phyloP scores from a whole-genome alignment of 495 filamentous ascomycete species.

The Aspergillus incahuasiensis region DNA sequence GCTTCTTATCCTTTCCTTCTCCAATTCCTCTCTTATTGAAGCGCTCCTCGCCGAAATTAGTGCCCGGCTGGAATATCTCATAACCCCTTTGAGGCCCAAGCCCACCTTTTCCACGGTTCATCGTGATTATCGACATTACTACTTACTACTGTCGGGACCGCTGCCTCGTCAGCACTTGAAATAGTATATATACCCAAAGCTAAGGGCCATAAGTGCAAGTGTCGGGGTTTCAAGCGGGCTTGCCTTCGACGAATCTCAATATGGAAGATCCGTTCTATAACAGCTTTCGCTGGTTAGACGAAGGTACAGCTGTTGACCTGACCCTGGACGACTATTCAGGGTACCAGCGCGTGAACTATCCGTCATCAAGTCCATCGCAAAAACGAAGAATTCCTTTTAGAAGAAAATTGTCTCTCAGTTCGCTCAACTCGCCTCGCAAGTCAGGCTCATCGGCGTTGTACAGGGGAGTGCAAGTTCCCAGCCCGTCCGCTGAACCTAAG shows the following conservation, averaged over 20 bases:
- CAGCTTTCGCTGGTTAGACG: conserved; percentile 75
- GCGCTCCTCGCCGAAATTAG: too few relatives aligned
- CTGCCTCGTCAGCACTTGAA: neutral
- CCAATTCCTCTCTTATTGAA: too few relatives aligned
- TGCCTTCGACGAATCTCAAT: conserved; percentile 18
- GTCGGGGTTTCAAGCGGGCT: neutral
- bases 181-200: neutral
- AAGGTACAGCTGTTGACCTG: conserved; percentile 69
- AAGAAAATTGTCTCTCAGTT: conserved; percentile 43
- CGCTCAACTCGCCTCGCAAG: conserved; percentile 19
- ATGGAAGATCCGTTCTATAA: conserved; percentile 57
- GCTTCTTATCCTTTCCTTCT: too few relatives aligned
- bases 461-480: conserved; percentile 16
- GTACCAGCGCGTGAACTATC: conserved; percentile 30
- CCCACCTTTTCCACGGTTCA: too few relatives aligned
- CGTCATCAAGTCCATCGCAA: conserved; percentile 22
- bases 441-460: conserved; percentile 14
- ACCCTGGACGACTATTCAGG: conserved; percentile 53
- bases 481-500: conserved; percentile 11
- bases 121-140: too few relatives aligned
- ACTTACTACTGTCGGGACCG: neutral
- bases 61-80: too few relatives aligned
- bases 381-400: conserved; percentile 40
- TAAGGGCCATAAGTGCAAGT: neutral
- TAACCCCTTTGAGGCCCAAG: too few relatives aligned